Evolutionary conservation across 805 yeast species (phyloP).

Genomic region (Metschnikowia matae): DNA sequence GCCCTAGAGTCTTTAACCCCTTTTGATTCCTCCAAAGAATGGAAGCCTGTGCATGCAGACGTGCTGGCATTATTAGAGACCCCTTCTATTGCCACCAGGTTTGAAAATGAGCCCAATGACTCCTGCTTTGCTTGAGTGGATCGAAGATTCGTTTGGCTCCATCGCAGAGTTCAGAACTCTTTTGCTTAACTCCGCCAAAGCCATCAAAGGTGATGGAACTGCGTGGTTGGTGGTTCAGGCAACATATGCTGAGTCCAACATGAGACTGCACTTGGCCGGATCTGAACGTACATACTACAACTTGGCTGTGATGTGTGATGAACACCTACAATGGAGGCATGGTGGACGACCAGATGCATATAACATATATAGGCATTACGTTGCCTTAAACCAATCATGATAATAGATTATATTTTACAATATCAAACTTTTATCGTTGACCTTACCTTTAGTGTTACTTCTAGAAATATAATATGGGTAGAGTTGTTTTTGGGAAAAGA

Average conservation of each 20-base stretch:
- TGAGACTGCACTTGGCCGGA: slow-evolving; percentile 23
- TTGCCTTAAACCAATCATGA: no score
- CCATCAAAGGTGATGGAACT: slow-evolving; percentile 84
- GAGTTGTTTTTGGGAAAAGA: no score
- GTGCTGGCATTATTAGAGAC: slow-evolving; percentile 40
- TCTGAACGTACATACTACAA: slow-evolving; percentile 30
- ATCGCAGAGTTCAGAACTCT: slow-evolving; percentile 70
- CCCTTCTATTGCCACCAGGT: slow-evolving; percentile 35
- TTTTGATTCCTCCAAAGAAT: slow-evolving; percentile 17
- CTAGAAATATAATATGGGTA: no score
- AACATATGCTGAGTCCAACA: slow-evolving; percentile 25
- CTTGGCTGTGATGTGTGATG: slow-evolving; percentile 61
- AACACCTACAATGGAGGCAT: slow-evolving; percentile 90
- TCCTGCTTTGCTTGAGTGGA: slow-evolving; percentile 41
- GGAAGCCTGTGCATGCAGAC: slow-evolving; percentile 12
- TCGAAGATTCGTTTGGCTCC: slow-evolving; percentile 67
- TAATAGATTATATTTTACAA: no score
- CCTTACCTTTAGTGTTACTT: no score
- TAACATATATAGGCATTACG: no score
- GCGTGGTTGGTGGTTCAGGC: slow-evolving; percentile 80
- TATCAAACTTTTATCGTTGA: no score
- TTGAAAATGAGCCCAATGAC: slow-evolving; percentile 33
- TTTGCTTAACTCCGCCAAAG: slow-evolving; percentile 61
- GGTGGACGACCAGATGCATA: slow-evolving; percentile 64
- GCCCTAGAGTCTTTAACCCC: slow-evolving; percentile 43